Conservation (phyloP, 129 eudicot genomes). For the Ambrosia artemisiifolia region DNA sequence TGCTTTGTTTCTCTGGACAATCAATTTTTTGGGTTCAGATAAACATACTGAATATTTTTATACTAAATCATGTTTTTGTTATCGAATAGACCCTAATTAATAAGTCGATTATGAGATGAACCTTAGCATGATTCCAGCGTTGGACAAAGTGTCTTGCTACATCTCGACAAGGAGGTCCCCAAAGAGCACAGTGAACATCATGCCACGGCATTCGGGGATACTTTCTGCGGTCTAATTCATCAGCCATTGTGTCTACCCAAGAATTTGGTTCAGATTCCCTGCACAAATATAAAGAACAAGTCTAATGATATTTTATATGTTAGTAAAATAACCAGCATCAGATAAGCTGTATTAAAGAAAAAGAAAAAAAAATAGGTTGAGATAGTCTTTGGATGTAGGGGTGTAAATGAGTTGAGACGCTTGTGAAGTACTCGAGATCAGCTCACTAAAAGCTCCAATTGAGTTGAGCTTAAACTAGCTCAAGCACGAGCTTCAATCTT, state of each 20-base stretch:
- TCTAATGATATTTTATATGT: not conserved
- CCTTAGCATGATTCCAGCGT: conserved; percentile 99
- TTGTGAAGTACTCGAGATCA: not conserved
- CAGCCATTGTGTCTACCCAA: conserved; percentile 93
- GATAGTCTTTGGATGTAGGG: not conserved
- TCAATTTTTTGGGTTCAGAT: no score
- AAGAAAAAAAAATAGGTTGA: not conserved
- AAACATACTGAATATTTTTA: no score
- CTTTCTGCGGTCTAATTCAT: conserved; percentile 77
- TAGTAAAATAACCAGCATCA: not conserved
- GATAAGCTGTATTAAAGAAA: not conserved
- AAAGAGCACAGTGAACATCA: conserved; percentile 97
- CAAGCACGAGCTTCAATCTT: no score
- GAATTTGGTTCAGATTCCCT: conserved; percentile 99
- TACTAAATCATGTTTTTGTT: no score
- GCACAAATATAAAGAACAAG: conserved; percentile 15
- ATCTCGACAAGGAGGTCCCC: conserved; percentile 99
- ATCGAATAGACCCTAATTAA: no score
- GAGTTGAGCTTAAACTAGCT: not conserved
- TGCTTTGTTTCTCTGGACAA: conserved; percentile 81
- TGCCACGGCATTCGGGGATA: conserved; percentile 99
- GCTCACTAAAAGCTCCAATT: not conserved
- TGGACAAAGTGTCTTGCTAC: conserved; percentile 94
- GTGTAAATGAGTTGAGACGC: not conserved
- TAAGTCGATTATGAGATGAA: conserved; percentile 12